Percentiles rank a stretch among this genome's conserved stretches.
These are phyloP conservation scores for Stentor roeselii DNA, from an alignment of 73 alveolate genomes.

Conservation along the genomic window DNA sequence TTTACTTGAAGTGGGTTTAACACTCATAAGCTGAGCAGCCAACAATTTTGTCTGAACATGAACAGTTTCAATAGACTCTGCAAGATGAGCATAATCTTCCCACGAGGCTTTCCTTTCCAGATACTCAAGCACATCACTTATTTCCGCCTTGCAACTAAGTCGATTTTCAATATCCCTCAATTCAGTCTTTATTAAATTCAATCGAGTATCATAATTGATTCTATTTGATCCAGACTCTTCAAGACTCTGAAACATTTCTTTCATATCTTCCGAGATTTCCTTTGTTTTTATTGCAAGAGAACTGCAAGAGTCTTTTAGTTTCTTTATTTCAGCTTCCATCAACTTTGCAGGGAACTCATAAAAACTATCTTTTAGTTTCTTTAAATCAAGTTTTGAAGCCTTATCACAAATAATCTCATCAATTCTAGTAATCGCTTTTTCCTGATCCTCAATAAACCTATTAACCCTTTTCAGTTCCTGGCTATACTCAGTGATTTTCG, in stretches of 20 bases:
- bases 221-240: neutral
- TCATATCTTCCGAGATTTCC: neutral
- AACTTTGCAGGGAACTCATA: neutral
- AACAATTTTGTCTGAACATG: slow-evolving; percentile 7
- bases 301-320: neutral
- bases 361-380: neutral
- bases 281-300: neutral
- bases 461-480: neutral
- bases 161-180: neutral
- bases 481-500: neutral
- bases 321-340: neutral
- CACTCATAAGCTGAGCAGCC: neutral
- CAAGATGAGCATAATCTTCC: neutral
- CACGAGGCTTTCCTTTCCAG: neutral
- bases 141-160: neutral
- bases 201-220: neutral
- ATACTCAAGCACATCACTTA: neutral
- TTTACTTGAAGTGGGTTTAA: neutral
- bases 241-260: neutral
- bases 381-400: slow-evolving; percentile 3
- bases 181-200: neutral
- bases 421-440: neutral
- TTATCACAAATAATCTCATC: slow-evolving; percentile 3
- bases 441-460: neutral
- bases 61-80: slow-evolving; percentile 8